Conservation (phyloP, 257 asterid species). For the Sherardia arvensis region DNA sequence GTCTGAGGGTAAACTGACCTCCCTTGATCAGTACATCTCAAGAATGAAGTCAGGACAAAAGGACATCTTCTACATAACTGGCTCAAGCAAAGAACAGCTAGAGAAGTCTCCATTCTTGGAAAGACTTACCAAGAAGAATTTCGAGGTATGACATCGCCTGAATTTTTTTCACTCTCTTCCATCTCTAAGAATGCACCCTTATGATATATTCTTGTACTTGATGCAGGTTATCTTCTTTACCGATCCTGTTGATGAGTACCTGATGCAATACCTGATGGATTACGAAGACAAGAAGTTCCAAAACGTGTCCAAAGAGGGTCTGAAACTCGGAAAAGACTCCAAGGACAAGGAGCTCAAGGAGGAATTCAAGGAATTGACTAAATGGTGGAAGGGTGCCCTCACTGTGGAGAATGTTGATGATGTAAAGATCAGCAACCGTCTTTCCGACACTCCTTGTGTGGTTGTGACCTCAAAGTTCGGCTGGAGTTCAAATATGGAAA, state of each 20-base stretch:
- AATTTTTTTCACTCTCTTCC: not conserved
- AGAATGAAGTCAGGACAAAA: slow-evolving; percentile 93
- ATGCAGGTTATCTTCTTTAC: slow-evolving; percentile 80
- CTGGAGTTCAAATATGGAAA: slow-evolving; percentile 91
- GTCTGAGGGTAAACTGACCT: slow-evolving; percentile 85
- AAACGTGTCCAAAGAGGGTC: slow-evolving; percentile 87
- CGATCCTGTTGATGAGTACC: slow-evolving; percentile 86
- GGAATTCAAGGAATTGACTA: slow-evolving; percentile 66
- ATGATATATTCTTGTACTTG: not conserved
- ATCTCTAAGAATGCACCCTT: not conserved
- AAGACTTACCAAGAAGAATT: slow-evolving; percentile 74
- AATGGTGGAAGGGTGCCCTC: slow-evolving; percentile 88
- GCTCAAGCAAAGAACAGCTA: slow-evolving; percentile 88
- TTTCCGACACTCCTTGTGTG: slow-evolving; percentile 77
- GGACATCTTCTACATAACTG: slow-evolving; percentile 90
- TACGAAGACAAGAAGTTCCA: slow-evolving; percentile 89
- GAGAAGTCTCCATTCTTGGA: slow-evolving; percentile 98
- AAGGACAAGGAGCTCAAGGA: slow-evolving; percentile 83
- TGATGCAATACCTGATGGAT: slow-evolving; percentile 94
- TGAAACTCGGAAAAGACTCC: slow-evolving; percentile 71
- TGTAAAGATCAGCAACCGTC: slow-evolving; percentile 83
- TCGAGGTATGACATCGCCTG: slow-evolving; percentile 41
- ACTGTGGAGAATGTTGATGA: slow-evolving; percentile 77
- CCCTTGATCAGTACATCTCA: slow-evolving; percentile 85
- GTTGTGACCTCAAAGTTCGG: slow-evolving; percentile 86